These are phyloP conservation scores for Solanum piurae DNA, from an alignment of 257 asterid genomes.

Conservation along the genomic window DNA sequence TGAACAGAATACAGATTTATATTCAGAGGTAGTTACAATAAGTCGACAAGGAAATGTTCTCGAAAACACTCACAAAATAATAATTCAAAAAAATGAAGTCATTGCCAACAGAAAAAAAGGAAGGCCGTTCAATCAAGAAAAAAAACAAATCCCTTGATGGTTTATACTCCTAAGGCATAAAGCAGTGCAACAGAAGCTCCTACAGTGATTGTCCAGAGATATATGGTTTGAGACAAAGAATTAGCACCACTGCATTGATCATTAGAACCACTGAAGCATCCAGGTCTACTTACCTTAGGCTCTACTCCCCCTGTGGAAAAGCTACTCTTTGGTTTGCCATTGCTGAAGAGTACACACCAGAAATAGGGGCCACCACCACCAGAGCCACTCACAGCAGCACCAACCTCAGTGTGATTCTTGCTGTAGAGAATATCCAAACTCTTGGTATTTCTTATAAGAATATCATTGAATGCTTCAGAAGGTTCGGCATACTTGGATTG, in stretches of 20 bases:
- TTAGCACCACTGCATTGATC: conserved; percentile 43
- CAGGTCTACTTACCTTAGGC: conserved; percentile 58
- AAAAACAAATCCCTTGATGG: not conserved
- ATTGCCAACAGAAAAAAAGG: not conserved
- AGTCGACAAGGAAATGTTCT: not conserved
- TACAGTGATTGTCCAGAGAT: conserved; percentile 19
- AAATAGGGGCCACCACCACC: conserved; percentile 70
- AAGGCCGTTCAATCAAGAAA: not conserved
- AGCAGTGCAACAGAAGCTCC: conserved; percentile 28
- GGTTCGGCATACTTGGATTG: conserved; percentile 58
- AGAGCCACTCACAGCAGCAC: conserved; percentile 82
- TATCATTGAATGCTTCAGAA: conserved; percentile 43
- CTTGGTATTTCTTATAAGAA: conserved; percentile 45
- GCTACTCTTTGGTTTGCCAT: conserved; percentile 53
- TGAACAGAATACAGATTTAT: not conserved
- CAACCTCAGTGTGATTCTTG: conserved; percentile 81
- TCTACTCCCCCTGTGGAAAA: conserved; percentile 46
- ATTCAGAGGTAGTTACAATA: not conserved
- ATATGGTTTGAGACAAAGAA: conserved; percentile 6
- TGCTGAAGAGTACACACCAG: conserved; percentile 86
- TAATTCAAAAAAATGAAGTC: not conserved
- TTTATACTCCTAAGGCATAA: conserved; percentile 16
- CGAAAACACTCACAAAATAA: not conserved
- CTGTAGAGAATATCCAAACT: conserved; percentile 50
- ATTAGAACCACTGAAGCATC: conserved; percentile 82